A percentile compares a stretch with the other conserved stretches of the same genome.
These are phyloP conservation scores for Paecilomyces sp. DNA, from an alignment of 2,329 filamentous ascomycete genomes.

Conservation along the genomic window DNA sequence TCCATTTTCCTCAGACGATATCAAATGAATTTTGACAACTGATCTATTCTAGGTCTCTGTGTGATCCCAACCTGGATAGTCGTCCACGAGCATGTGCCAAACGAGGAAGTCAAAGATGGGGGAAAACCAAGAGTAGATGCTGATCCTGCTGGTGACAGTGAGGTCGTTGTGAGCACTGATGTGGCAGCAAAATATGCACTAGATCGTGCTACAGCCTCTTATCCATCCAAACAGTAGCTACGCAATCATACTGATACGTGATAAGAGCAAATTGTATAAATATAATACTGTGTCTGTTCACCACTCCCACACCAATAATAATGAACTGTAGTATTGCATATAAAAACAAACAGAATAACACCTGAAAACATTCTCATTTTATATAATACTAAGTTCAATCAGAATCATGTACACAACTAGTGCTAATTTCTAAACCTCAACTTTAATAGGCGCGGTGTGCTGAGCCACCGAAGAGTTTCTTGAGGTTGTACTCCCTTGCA, in stretches of 20 bases:
- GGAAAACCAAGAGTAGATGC: background rate
- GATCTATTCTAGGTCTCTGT: slow-evolving; percentile 10
- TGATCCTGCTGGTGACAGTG: background rate
- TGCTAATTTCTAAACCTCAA: background rate
- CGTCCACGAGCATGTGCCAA: slow-evolving; percentile 12
- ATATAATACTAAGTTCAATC: background rate
- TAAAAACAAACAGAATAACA: too few species aligned
- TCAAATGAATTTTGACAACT: background rate
- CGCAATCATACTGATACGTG: too few species aligned
- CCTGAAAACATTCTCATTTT: too few species aligned
- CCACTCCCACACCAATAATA: too few species aligned
- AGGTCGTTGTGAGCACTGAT: background rate
- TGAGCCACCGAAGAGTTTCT: background rate
- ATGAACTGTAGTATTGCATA: too few species aligned
- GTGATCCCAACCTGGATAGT: slow-evolving; percentile 21
- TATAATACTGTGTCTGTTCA: too few species aligned
- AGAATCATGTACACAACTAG: background rate
- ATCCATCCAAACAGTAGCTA: background rate
- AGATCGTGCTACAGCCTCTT: background rate
- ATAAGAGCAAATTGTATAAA: too few species aligned
- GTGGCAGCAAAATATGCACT: background rate
- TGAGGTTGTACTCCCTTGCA: background rate
- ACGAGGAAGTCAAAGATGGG: slow-evolving; percentile 6
- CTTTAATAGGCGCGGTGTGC: background rate
- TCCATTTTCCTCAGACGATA: background rate